These are phyloP conservation scores for Colletotrichum shisoi DNA, from an alignment of 2,329 filamentous ascomycete species.

Conservation along the genomic window DNA sequence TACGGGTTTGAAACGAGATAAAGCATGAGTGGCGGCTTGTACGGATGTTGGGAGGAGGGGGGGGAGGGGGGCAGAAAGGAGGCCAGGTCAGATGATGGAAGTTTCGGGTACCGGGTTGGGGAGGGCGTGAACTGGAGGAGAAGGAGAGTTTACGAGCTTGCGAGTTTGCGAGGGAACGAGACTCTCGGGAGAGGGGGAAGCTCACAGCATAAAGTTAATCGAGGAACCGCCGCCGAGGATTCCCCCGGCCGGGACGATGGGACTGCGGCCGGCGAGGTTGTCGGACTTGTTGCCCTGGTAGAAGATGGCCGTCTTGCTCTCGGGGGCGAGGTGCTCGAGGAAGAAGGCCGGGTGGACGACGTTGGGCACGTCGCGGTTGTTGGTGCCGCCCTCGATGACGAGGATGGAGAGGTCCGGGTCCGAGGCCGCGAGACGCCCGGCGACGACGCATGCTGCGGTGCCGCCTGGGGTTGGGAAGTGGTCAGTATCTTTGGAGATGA, in stretches of 20 bases:
- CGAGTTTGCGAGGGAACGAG: no score
- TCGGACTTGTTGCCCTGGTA: conserved; percentile 58
- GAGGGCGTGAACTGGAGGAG: not conserved
- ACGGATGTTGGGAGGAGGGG: not conserved
- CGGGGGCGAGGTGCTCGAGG: conserved; percentile 70
- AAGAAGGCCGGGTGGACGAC: conserved; percentile 62
- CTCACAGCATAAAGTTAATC: conserved; percentile 56
- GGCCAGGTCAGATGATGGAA: not conserved
- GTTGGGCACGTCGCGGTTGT: conserved; percentile 59
- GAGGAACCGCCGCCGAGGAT: conserved; percentile 61
- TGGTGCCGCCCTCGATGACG: conserved; percentile 62
- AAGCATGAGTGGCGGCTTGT: not conserved
- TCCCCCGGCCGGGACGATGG: conserved; percentile 52
- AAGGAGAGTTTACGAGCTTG: no score
- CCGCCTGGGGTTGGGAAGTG: conserved; percentile 49
- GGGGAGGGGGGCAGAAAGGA: no score
- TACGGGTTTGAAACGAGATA: not conserved
- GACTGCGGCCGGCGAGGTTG: conserved; percentile 55
- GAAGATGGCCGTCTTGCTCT: conserved; percentile 68
- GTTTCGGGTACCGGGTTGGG: not conserved
- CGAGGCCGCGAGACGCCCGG: conserved; percentile 58
- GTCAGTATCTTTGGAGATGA: not conserved
- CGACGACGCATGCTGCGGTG: conserved; percentile 58
- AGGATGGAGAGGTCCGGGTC: conserved; percentile 59
- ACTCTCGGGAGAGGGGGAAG: not conserved